phyloP scores from a whole-genome alignment of 2,329 filamentous ascomycete species.

The Claviceps sp. region DNA sequence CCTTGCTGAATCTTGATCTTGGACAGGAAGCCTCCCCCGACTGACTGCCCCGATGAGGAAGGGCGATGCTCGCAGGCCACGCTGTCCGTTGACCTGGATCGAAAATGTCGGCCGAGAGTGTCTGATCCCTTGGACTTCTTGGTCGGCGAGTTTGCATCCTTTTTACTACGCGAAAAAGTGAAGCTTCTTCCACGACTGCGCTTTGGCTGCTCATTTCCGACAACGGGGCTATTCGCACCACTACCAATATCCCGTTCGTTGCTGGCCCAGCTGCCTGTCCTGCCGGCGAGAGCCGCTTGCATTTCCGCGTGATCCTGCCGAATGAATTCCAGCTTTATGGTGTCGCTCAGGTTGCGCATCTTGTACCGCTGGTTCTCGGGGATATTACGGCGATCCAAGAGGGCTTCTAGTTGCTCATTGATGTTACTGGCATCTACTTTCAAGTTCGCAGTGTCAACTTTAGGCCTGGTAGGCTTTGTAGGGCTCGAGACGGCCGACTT shows the following conservation, averaged over 20 bases:
- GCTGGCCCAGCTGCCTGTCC: slow-evolving; percentile 24
- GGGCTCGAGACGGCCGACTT: slow-evolving; percentile 23
- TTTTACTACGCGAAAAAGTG: slow-evolving; percentile 53
- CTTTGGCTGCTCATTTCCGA: slow-evolving; percentile 37
- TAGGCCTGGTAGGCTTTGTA: slow-evolving; percentile 17
- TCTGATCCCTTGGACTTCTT: slow-evolving; percentile 59
- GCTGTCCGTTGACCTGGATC: slow-evolving; percentile 61
- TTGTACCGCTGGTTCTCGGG: slow-evolving; percentile 88
- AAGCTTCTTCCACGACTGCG: slow-evolving; percentile 46
- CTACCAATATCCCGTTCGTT: slow-evolving; percentile 16
- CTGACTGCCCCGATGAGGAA: slow-evolving; percentile 33
- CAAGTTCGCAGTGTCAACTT: slow-evolving; percentile 31
- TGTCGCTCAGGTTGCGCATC: slow-evolving; percentile 78
- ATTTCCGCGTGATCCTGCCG: slow-evolving; percentile 71
- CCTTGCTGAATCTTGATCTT: slow-evolving; percentile 62
- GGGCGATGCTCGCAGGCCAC: slow-evolving; percentile 45
- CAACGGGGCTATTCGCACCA: slow-evolving; percentile 24
- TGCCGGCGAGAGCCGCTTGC: slow-evolving; percentile 33
- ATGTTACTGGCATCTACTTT: slow-evolving; percentile 41
- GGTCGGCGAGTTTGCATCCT: slow-evolving; percentile 51
- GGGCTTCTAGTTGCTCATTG: slow-evolving; percentile 44
- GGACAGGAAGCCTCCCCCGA: slow-evolving; percentile 45
- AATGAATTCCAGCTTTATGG: slow-evolving; percentile 93
- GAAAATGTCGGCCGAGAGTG: slow-evolving; percentile 48
- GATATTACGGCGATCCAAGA: slow-evolving; percentile 79